Percentiles rank a stretch among this genome's conserved stretches.
These are phyloP conservation scores for Gossypium trilobum DNA, from an alignment of 441 rosid species.

Conservation along the genomic window DNA sequence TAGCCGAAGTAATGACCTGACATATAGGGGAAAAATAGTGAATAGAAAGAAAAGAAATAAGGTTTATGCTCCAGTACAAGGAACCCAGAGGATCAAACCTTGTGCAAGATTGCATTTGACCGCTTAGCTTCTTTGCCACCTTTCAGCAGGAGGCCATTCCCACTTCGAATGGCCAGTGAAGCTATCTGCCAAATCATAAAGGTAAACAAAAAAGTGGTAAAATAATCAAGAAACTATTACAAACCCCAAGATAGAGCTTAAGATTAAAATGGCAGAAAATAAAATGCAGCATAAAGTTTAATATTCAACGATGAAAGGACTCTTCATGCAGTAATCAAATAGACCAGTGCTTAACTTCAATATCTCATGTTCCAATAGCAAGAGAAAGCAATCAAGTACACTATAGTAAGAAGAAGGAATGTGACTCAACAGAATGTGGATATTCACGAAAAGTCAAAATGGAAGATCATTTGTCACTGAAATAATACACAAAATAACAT, in stretches of 20 bases:
- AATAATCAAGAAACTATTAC: not conserved
- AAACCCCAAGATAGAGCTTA: not conserved
- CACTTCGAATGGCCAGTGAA: constrained; percentile 47
- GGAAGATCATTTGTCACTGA: not conserved
- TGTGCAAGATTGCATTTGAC: constrained; percentile 81
- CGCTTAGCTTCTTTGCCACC: constrained; percentile 93
- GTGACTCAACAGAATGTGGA: not conserved
- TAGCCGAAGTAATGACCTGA: constrained; percentile 30
- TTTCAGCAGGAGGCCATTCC: constrained; percentile 84
- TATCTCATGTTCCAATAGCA: not conserved
- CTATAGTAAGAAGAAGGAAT: not conserved
- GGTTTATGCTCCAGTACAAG: not conserved
- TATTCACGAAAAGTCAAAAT: not conserved
- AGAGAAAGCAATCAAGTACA: not conserved
- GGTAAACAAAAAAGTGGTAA: not conserved
- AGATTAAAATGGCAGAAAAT: constrained; percentile 4
- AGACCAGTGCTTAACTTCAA: not conserved
- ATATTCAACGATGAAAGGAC: constrained; percentile 1
- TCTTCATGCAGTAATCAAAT: constrained; percentile 3
- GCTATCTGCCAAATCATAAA: constrained; percentile 26
- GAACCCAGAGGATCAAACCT: constrained; percentile 14
- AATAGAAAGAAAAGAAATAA: not conserved
- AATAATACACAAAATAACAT: not conserved
- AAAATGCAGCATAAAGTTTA: not conserved
- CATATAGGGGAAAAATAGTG: not conserved